Base-by-base conservation (phyloP, 1,284 basidiomycete species). In the Apiotrichum gracile region DNA sequence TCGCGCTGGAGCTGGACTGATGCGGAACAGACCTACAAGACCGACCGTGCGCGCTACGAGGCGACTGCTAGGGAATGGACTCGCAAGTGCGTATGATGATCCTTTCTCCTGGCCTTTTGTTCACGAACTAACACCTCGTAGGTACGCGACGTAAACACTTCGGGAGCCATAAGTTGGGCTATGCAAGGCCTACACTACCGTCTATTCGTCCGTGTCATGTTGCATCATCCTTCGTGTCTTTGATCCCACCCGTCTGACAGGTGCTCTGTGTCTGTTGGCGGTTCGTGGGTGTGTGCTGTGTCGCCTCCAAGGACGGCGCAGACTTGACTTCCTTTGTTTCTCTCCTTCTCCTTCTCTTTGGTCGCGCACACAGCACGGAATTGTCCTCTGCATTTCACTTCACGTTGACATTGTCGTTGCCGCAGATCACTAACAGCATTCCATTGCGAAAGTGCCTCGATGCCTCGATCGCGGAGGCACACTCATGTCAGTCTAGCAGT, bases 11-110 rank as follows among this genome's bases (percentile, higher is more conserved):
- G n/a, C n/a, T n/a, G n/a, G n/a, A n/a, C 45, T 52, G 44, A 52
- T 48, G 9, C 24, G 19, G 19, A 16, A 45, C 85, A 93, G 78
- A 77, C 91, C 64, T 97, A 94, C 84, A 94, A 94, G 88, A 93
- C 88, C 44, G 91, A 96, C 76, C 85, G 90, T 67, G 79, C 87
- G 62, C 84, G 90, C 68, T 96, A 96, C 75, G 92, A 96, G 77
- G 86, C 89, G 60, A 96, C 90, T 27, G 92, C 92, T 41, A 82
- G 91, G 78, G 92, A 96, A 80, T 96, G 91, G 91, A 92, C 91
- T 74, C 85, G 91, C 83, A 94, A 94, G 91, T 94, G 60, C 67
- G 71, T 58, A 10, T 31, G 6, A 38, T 12, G 2, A 26, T 6
- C n/a, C 34, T 16, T 9, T 5, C 14, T 16, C 39, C 9, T 8